A percentile compares a stretch with the other conserved stretches of the same genome.
Evolutionary conservation across 148 eudicot genomes (phyloP).

Genomic region (Amaranthus palmeri): DNA sequence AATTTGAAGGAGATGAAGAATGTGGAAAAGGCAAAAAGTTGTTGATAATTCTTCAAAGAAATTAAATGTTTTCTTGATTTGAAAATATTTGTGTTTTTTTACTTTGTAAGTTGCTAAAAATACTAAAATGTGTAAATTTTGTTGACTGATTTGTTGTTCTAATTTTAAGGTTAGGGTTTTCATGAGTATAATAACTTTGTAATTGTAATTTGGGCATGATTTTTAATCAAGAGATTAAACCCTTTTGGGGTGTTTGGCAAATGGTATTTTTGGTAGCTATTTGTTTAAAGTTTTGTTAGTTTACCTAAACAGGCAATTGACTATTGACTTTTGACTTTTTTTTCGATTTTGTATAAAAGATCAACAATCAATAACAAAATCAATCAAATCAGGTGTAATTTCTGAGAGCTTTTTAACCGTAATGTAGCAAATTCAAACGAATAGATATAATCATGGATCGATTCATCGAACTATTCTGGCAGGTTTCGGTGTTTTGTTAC

Average conservation of each 20-base stretch:
- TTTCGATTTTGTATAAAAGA: not conserved
- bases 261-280: not conserved
- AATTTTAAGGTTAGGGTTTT: not conserved
- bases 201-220: slow-evolving; percentile 2
- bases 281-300: too few relatives aligned
- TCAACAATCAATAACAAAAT: too few relatives aligned
- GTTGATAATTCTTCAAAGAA: slow-evolving; percentile 8
- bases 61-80: slow-evolving; percentile 2
- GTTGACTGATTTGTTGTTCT: slow-evolving; percentile 5
- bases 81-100: slow-evolving; percentile 1
- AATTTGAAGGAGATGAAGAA: slow-evolving; percentile 44
- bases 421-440: too few relatives aligned
- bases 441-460: too few relatives aligned
- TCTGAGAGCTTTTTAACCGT: too few relatives aligned
- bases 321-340: not conserved
- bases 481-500: too few relatives aligned
- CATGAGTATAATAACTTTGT: slow-evolving; percentile 8
- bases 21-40: slow-evolving; percentile 31
- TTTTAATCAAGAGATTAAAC: slow-evolving; percentile 10
- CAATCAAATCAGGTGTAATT: too few relatives aligned
- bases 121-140: slow-evolving; percentile 22
- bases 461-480: too few relatives aligned
- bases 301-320: not conserved
- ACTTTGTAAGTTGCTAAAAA: slow-evolving; percentile 18
- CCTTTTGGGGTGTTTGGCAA: not conserved